phyloP scores from a whole-genome alignment of 345 rosid genomes.

The Balakata baccata region DNA sequence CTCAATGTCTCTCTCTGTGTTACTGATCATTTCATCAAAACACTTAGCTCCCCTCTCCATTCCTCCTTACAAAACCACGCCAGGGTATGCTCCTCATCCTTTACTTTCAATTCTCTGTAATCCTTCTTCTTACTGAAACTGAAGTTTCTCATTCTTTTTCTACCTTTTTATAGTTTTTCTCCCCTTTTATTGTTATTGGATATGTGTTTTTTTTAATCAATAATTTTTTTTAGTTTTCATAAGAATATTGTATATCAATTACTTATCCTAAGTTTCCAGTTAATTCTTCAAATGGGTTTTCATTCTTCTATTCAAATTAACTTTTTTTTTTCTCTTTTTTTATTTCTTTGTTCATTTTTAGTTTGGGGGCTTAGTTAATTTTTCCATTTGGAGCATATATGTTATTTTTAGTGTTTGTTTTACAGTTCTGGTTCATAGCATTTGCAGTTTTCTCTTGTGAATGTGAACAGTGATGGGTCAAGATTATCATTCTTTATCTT shows the following conservation, averaged over 20 bases:
- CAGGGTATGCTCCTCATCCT: background rate
- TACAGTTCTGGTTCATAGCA: background rate
- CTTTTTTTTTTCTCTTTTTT: background rate
- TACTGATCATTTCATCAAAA: background rate
- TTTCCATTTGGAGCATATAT: background rate
- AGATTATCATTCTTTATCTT: slow-evolving; percentile 7
- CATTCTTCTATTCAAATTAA: background rate
- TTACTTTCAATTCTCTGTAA: background rate
- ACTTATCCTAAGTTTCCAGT: background rate
- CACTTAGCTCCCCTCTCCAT: background rate
- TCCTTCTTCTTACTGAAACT: background rate
- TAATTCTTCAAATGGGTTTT: too few species aligned
- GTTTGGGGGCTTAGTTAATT: background rate
- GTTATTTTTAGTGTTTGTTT: background rate
- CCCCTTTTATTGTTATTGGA: too few species aligned
- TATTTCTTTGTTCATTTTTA: background rate
- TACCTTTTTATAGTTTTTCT: background rate
- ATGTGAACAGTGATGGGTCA: slow-evolving; percentile 21
- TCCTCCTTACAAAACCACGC: background rate
- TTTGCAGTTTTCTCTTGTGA: slow-evolving; percentile 16
- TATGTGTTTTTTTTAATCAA: too few species aligned
- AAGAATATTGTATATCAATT: background rate
- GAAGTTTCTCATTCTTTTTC: background rate
- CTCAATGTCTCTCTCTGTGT: slow-evolving; percentile 22
- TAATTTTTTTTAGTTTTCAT: background rate